phyloP scores from a whole-genome alignment of 1,284 basidiomycete genomes.

The Chiua sp. region DNA sequence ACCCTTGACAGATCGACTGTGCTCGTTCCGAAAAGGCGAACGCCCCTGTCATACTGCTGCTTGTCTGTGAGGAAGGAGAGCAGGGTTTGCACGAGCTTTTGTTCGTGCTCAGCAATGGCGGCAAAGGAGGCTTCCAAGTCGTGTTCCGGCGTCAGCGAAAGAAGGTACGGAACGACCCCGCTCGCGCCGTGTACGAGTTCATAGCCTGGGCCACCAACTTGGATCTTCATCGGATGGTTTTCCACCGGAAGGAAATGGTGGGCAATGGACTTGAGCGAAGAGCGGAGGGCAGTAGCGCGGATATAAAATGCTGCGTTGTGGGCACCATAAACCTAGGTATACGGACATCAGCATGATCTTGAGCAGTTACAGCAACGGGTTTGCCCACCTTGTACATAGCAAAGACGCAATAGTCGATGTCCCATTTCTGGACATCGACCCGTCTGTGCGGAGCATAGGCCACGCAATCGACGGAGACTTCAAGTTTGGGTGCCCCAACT shows the following conservation, averaged over 20 bases:
- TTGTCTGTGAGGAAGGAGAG: slow-evolving; percentile 46
- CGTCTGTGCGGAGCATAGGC: slow-evolving; percentile 78
- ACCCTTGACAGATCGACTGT: slow-evolving; percentile 50
- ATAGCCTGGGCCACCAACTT: slow-evolving; percentile 76
- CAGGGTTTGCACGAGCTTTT: slow-evolving; percentile 45
- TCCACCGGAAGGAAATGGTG: slow-evolving; percentile 74
- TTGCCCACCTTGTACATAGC: slow-evolving; percentile 77
- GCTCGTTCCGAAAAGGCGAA: slow-evolving; percentile 71
- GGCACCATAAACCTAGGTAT: slow-evolving; percentile 70
- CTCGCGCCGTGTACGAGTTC: slow-evolving; percentile 68
- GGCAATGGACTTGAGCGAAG: slow-evolving; percentile 60
- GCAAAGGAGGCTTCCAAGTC: slow-evolving; percentile 54
- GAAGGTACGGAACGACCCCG: slow-evolving; percentile 67
- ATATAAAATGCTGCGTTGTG: slow-evolving; percentile 74
- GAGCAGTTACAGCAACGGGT: neutral
- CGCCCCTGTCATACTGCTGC: slow-evolving; percentile 56
- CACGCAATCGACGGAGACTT: slow-evolving; percentile 77
- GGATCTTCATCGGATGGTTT: slow-evolving; percentile 62
- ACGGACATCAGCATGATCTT: neutral
- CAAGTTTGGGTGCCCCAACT: slow-evolving; percentile 63
- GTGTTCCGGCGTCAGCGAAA: slow-evolving; percentile 56
- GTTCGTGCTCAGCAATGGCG: slow-evolving; percentile 52
- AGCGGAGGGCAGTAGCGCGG: slow-evolving; percentile 47
- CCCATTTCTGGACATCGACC: slow-evolving; percentile 76
- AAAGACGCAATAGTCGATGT: slow-evolving; percentile 75